Conservation (phyloP, 495 filamentous ascomycete genomes). For the Immersiella caudata region DNA sequence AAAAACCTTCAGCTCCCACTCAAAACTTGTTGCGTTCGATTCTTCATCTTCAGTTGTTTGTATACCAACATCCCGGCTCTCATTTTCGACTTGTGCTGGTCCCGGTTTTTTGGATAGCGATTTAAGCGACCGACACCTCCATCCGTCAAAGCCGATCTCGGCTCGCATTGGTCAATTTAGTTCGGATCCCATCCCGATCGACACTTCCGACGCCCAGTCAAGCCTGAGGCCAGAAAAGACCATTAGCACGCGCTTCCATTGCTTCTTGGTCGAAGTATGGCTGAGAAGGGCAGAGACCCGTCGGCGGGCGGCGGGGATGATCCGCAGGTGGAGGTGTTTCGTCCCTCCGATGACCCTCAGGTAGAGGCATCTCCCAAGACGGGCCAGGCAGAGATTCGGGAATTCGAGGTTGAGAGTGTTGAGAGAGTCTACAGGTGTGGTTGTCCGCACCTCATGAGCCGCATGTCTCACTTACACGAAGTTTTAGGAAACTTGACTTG, state of each 20-base stretch:
- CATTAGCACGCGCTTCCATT: constrained; percentile 57
- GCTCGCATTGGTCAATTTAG: constrained; percentile 17
- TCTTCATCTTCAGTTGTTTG: background rate
- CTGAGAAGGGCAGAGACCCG: constrained; percentile 28
- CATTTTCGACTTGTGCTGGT: background rate
- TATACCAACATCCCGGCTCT: background rate
- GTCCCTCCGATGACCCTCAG: background rate
- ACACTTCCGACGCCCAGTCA: background rate
- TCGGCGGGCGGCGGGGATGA: constrained; percentile 35
- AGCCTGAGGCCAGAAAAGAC: constrained; percentile 40
- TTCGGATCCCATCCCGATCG: background rate
- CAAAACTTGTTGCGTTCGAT: background rate
- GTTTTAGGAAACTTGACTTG: constrained; percentile 69
- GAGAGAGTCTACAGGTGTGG: constrained; percentile 65
- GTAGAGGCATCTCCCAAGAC: constrained; percentile 8
- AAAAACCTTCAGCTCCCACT: background rate
- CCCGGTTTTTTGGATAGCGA: background rate
- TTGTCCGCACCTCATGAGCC: background rate
- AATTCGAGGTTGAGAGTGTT: constrained; percentile 58
- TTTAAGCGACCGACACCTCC: background rate
- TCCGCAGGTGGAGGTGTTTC: constrained; percentile 24
- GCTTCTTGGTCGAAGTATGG: constrained; percentile 55
- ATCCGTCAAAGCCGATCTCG: constrained; percentile 23
- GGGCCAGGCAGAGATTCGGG: constrained; percentile 22
- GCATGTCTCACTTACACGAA: constrained; percentile 2